Base-by-base conservation (phyloP, 2,329 filamentous ascomycete species). In the Grosmannia huntii region DNA sequence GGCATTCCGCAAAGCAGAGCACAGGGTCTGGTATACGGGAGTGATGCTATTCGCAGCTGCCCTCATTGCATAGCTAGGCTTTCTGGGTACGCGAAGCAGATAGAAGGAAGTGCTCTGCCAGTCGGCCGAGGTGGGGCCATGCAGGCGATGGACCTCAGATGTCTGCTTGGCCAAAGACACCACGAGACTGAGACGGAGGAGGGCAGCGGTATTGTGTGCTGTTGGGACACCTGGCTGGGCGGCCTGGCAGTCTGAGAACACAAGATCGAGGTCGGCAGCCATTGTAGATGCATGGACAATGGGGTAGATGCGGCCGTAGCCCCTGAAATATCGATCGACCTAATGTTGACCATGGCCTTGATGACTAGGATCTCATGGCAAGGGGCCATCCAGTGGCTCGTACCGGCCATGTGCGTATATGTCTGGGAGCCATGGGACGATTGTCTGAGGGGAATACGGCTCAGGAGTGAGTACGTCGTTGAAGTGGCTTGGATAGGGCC, bases 341-440 rank as follows among this genome's bases (percentile, higher is more conserved):
- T n/a, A n/a, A n/a, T n/a, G n/a, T n/a, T n/a, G n/a, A 59, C 7
- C 48, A 61, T n/a, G 21, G 60, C 60, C 9, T 28, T 27, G 49
- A 57, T n/a, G 4, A 59, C 60, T 23, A 19, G 38, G 46, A 61
- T 56, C 33, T 59, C 58, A 14, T 52, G 56, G 53, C 58, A 58
- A 5, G 56, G 58, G 5, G 55, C 55, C 60, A 61, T 59, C 60
- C 60, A 61, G 33, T 61, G 60, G 52, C 52, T 56, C 14, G 57
- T 44, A 14, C 55, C 50, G 16, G 56, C 31, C 23, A 61, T 25
- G n/a, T 46, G 55, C 3, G 53, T 44, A 31, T 44, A 28, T 4
- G 12, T 6, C 33, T 38, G 28, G 10, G 51, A 12, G 31, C n/a
- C 21, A 4, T n/a, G 28, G 31, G 2, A 19, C 10, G 50, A 31